Evolutionary conservation across 805 yeast genomes (phyloP), one percentile per base, ranked within the genome.

Genomic region (Cyberlindnera lachancei): DNA sequence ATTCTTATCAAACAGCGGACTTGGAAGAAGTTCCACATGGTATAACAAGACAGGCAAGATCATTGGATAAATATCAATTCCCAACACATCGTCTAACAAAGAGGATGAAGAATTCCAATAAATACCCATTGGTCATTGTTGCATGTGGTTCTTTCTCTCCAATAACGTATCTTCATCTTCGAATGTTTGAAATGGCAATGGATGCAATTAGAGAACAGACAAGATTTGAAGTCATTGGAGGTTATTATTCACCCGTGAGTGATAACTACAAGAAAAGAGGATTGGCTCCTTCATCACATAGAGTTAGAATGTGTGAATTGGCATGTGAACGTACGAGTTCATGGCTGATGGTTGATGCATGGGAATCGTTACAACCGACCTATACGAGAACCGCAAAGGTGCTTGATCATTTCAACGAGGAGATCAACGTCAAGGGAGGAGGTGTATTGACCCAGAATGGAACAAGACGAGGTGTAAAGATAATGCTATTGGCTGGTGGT

Each of bases 301-400:
- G 98, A 36, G 98, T 92, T 9, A 69, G 97, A 33, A 92, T 92
- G 98, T 87, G 98, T 59, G 98, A 92, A 56, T 67, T 92, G 52
- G 97, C 96, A 0, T 88, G 98, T 58, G 98, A 92, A 54, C 70
- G 98, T 50, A 92, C 98, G 0, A 78, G 92, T 4, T 78, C 90
- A 18, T 92, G 98, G 98, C 68, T 92, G 24, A 92, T 92, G 98
- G 98, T 92, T 18, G 98, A 92, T 56, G 96, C 97, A 1, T 92
- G 98, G 98, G 98, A 92, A 61, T 80, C 94, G 4, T 65, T 92
- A 38, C 98, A 92, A 58, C 83, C 84, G 1, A 70, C 76, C 28
- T 92, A 92, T 56, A 86, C 95, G 18, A 71, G 98, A 45, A 92
- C 98, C 0, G 96, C 97, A 2, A 71, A 86, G 34, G 98, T 92